Conservation (phyloP, 495 filamentous ascomycete genomes). For the Letharia columbiana region DNA sequence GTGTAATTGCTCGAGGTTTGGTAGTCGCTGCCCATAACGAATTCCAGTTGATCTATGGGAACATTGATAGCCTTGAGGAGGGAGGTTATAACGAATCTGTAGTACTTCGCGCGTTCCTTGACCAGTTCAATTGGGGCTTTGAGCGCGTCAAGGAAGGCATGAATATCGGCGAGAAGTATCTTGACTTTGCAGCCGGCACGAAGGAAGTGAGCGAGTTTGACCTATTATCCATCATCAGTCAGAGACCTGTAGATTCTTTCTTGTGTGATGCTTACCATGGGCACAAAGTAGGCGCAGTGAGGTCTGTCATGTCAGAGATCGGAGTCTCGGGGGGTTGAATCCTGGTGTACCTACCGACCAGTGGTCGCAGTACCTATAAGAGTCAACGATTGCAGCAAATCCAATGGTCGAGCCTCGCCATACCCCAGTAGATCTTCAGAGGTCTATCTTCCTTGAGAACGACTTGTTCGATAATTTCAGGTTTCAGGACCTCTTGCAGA, state of each 20-base stretch:
- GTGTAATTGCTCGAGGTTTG: slow-evolving; percentile 56
- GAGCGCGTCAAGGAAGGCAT: slow-evolving; percentile 42
- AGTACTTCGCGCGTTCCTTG: slow-evolving; percentile 64
- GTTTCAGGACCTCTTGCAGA: slow-evolving; percentile 75
- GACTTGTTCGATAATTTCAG: slow-evolving; percentile 71
- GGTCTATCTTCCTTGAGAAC: slow-evolving; percentile 61
- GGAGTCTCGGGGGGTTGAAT: background rate
- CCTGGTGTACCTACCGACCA: slow-evolving; percentile 34
- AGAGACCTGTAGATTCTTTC: background rate
- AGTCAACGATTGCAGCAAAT: slow-evolving; percentile 10
- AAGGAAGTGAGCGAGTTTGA: slow-evolving; percentile 82
- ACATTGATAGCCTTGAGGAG: slow-evolving; percentile 64
- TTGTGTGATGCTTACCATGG: slow-evolving; percentile 41
- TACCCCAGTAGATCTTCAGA: slow-evolving; percentile 80
- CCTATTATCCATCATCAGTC: background rate
- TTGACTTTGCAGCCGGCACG: slow-evolving; percentile 73
- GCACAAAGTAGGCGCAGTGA: slow-evolving; percentile 78
- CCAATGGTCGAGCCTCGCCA: slow-evolving; percentile 2
- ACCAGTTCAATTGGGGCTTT: slow-evolving; percentile 71
- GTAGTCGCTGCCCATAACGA: slow-evolving; percentile 80
- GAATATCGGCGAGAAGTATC: slow-evolving; percentile 69
- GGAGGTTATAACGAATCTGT: slow-evolving; percentile 54
- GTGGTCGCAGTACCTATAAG: slow-evolving; percentile 64
- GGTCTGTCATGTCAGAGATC: slow-evolving; percentile 34
- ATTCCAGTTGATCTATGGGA: slow-evolving; percentile 66